phyloP scores from a whole-genome alignment of 2,329 filamentous ascomycete species.

The Penicillium sp. region DNA sequence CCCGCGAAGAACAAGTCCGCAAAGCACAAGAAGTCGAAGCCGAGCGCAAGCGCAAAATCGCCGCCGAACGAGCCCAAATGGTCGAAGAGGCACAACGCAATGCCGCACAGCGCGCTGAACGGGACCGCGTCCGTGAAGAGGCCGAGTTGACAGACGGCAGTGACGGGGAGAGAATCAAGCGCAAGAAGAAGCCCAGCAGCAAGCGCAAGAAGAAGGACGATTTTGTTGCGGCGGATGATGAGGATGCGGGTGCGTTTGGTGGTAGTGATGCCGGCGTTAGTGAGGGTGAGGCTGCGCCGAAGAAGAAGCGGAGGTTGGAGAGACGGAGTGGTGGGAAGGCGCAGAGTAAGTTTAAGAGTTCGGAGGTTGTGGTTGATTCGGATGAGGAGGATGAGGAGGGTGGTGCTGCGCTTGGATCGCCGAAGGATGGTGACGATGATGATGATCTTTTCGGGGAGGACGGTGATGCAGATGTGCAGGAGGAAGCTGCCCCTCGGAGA shows the following conservation, averaged over 20 bases:
- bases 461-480: conserved; percentile 52
- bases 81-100: conserved; percentile 75
- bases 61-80: conserved; percentile 84
- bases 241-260: conserved; percentile 48
- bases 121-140: conserved; percentile 70
- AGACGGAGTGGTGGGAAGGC: conserved; percentile 53
- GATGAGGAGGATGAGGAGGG: conserved; percentile 58
- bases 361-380: conserved; percentile 80
- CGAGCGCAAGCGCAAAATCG: conserved; percentile 78
- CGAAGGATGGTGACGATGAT: conserved; percentile 26
- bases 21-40: conserved; percentile 71
- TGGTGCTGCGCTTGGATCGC: conserved; percentile 29
- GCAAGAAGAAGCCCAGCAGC: conserved; percentile 66
- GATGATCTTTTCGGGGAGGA: conserved; percentile 39
- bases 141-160: conserved; percentile 86
- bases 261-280: conserved; percentile 43
- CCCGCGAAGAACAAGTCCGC: conserved; percentile 76
- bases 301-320: conserved; percentile 67
- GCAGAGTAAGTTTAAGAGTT: conserved; percentile 78
- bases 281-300: conserved; percentile 49
- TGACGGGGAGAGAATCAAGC: conserved; percentile 79
- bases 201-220: conserved; percentile 67
- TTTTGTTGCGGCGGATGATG: conserved; percentile 46
- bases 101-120: conserved; percentile 72
- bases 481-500: conserved; percentile 41